phyloP scores from a whole-genome alignment of 441 rosid species.

The Bocquillonia castaneifolia region DNA sequence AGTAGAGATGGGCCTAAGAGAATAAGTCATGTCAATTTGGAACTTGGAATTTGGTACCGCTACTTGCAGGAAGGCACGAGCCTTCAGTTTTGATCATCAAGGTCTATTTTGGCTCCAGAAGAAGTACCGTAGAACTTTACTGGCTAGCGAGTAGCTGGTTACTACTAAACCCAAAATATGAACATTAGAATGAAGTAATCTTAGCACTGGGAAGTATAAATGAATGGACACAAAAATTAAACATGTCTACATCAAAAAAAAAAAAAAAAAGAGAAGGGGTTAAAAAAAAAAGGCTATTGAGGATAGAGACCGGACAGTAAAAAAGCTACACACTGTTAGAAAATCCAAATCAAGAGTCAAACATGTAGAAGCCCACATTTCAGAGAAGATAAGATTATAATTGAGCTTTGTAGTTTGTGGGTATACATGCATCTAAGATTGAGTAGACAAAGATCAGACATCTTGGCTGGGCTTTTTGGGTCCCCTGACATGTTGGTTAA shows the following conservation, averaged over 20 bases:
- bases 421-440: conserved; percentile 18
- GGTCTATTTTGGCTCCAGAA: too few species aligned
- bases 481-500: conserved; percentile 3
- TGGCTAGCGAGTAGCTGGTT: too few species aligned
- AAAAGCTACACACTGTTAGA: neutral
- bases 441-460: conserved; percentile 32
- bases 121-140: too few species aligned
- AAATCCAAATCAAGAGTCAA: conserved; percentile 33
- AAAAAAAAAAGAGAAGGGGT: neutral
- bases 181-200: too few species aligned
- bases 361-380: conserved; percentile 17
- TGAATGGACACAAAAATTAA: too few species aligned
- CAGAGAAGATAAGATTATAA: conserved; percentile 32
- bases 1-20: too few species aligned
- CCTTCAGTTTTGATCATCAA: neutral
- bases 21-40: too few species aligned
- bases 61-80: neutral
- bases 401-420: conserved; percentile 20
- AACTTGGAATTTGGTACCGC: too few species aligned
- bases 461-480: conserved; percentile 10
- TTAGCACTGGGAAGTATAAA: too few species aligned
- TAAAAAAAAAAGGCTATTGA: neutral
- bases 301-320: conserved; percentile 21
- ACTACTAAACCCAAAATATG: too few species aligned
- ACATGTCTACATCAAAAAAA: too few species aligned